A percentile compares a stretch with the other conserved stretches of the same genome.
These are phyloP conservation scores for Cnidoscolus chayamansa DNA, from an alignment of 441 rosid species.

Conservation along the genomic window DNA sequence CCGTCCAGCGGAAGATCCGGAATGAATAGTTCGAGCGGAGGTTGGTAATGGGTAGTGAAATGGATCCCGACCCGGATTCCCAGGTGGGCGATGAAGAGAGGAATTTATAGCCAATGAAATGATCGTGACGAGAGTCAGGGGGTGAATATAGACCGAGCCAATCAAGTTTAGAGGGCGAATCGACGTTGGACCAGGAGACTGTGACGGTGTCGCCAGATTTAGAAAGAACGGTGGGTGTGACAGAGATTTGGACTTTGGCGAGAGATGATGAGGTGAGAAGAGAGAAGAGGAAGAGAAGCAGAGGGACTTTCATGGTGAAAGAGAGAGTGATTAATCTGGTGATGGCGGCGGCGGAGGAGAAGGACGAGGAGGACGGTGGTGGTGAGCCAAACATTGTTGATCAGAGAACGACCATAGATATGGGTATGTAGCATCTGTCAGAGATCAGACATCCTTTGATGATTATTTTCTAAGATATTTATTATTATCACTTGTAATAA, in stretches of 20 bases:
- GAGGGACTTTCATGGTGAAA: neutral
- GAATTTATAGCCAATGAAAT: slow-evolving; percentile 76
- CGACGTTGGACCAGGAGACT: slow-evolving; percentile 67
- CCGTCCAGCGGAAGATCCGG: slow-evolving; percentile 86
- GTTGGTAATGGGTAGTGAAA: slow-evolving; percentile 61
- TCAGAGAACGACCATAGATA: no score
- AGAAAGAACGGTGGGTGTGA: slow-evolving; percentile 43
- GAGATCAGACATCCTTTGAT: no score
- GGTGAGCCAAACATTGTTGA: no score
- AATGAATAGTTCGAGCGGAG: slow-evolving; percentile 73
- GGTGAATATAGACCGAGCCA: slow-evolving; percentile 90
- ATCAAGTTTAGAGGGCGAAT: slow-evolving; percentile 69
- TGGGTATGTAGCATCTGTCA: no score
- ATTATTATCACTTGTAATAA: no score
- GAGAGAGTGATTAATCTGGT: no score
- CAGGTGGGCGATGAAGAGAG: slow-evolving; percentile 54
- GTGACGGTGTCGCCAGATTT: slow-evolving; percentile 58
- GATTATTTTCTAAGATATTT: no score
- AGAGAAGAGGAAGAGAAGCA: slow-evolving; percentile 27
- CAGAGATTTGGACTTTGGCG: slow-evolving; percentile 35
- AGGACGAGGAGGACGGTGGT: neutral
- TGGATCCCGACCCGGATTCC: slow-evolving; percentile 66
- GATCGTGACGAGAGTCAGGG: slow-evolving; percentile 57
- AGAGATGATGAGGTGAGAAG: slow-evolving; percentile 19
- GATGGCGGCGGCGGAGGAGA: neutral